phyloP scores from a whole-genome alignment of 345 rosid genomes.

The Salix viminalis region DNA sequence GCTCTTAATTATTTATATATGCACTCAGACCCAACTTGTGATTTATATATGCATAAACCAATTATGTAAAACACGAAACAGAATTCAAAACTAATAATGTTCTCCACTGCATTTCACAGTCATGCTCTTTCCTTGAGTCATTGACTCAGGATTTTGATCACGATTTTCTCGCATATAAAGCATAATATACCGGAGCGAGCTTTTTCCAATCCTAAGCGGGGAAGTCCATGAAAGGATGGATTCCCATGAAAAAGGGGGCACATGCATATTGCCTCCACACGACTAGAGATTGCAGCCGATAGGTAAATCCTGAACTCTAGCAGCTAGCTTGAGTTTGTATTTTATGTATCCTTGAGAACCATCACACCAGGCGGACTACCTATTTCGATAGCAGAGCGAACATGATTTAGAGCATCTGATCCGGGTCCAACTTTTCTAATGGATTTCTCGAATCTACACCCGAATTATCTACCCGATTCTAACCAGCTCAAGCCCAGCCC shows the following conservation, averaged over 20 bases:
- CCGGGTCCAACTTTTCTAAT: neutral
- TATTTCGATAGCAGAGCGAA: no score
- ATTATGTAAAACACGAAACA: neutral
- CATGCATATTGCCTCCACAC: no score
- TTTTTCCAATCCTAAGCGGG: no score
- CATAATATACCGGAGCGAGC: no score
- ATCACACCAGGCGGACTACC: no score
- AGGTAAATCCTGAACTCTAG: no score
- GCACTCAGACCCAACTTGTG: neutral
- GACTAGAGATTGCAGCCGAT: no score
- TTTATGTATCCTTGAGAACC: no score
- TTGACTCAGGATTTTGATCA: neutral
- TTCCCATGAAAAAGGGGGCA: no score
- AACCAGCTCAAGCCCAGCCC: neutral
- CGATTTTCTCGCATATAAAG: neutral
- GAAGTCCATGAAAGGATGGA: no score
- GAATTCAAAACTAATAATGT: neutral
- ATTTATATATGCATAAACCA: neutral
- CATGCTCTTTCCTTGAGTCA: neutral
- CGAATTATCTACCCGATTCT: neutral
- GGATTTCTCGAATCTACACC: neutral
- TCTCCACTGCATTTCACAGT: neutral
- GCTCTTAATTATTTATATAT: conserved; percentile 18
- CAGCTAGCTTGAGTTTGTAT: neutral
- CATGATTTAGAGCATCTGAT: neutral